These are phyloP conservation scores for Rhodotorula taiwanensis DNA, from an alignment of 768 basidiomycete species.

Conservation along the genomic window DNA sequence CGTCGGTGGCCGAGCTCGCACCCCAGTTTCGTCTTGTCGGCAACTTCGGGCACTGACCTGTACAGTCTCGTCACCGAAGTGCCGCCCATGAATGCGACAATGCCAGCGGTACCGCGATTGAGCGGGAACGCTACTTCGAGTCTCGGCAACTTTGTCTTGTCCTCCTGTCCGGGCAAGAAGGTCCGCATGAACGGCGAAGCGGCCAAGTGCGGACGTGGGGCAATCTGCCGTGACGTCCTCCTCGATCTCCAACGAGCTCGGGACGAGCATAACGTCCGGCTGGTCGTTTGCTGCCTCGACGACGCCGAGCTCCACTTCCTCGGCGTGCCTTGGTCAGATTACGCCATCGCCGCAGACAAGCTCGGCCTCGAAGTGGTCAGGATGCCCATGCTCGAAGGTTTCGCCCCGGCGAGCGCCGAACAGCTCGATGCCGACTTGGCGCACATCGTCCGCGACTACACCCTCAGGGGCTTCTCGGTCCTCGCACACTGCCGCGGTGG, in stretches of 20 bases:
- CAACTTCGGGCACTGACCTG: too few species aligned
- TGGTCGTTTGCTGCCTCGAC: constrained; percentile 63
- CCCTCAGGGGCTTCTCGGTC: constrained; percentile 62
- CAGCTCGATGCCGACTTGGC: constrained; percentile 62
- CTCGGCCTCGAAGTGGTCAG: constrained; percentile 74
- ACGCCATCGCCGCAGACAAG: constrained; percentile 56
- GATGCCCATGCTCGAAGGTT: constrained; percentile 81
- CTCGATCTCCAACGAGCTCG: constrained; percentile 69
- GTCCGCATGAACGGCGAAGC: constrained; percentile 46
- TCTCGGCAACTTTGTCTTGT: constrained; percentile 80
- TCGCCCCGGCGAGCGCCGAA: constrained; percentile 59
- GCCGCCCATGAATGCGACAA: too few species aligned
- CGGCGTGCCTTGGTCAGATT: constrained; percentile 79
- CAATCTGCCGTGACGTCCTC: constrained; percentile 74
- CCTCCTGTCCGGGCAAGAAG: constrained; percentile 94
- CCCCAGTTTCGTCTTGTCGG: too few species aligned
- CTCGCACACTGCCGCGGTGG: constrained; percentile 91
- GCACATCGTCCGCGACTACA: constrained; percentile 62
- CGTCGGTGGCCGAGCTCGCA: too few species aligned
- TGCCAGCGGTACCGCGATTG: too few species aligned
- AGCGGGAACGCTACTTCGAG: constrained; percentile 41
- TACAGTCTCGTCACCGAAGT: too few species aligned
- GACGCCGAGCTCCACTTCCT: constrained; percentile 65
- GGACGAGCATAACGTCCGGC: constrained; percentile 60
- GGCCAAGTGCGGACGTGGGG: constrained; percentile 57